These are phyloP conservation scores for Monilinia laxa DNA, from an alignment of 2,329 filamentous ascomycete species.

Conservation along the genomic window DNA sequence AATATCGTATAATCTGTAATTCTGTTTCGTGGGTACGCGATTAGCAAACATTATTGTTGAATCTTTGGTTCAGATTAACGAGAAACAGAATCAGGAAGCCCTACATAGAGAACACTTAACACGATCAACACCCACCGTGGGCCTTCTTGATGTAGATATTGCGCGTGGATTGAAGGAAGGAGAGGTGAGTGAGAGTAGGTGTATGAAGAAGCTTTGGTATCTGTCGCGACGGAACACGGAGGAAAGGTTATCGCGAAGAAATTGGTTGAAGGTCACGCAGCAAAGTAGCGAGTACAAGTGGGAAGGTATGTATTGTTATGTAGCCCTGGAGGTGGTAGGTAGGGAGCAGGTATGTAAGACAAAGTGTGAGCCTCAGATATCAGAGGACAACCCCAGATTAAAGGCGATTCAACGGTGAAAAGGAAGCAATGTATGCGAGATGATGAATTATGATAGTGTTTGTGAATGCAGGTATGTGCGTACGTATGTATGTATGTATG, in stretches of 20 bases:
- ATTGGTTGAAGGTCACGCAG: not conserved
- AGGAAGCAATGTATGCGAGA: conserved; percentile 6
- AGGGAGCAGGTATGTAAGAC: not conserved
- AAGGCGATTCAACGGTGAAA: conserved; percentile 5
- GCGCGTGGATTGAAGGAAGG: conserved; percentile 14
- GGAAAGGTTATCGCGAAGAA: conserved; percentile 14
- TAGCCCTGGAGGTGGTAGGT: not conserved
- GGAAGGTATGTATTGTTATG: too few species aligned
- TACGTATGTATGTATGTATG: not conserved
- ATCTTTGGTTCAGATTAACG: conserved; percentile 4
- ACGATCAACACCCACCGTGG: not conserved
- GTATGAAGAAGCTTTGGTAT: conserved; percentile 11
- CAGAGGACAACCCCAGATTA: conserved; percentile 6
- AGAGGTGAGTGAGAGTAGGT: not conserved
- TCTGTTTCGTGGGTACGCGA: conserved; percentile 17
- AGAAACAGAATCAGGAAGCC: not conserved
- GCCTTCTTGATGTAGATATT: conserved; percentile 9
- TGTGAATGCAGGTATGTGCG: conserved; percentile 10
- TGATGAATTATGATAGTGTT: conserved; percentile 11
- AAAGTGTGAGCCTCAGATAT: too few species aligned
- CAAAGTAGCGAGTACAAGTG: too few species aligned
- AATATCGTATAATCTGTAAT: conserved; percentile 12
- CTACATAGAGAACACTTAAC: conserved; percentile 11
- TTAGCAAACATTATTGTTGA: conserved; percentile 13
- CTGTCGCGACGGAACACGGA: conserved; percentile 20